Evolutionary conservation across 306 rosid species (phyloP), one percentile per base, ranked within the genome.

Genomic region (Vigna nakashimae): DNA sequence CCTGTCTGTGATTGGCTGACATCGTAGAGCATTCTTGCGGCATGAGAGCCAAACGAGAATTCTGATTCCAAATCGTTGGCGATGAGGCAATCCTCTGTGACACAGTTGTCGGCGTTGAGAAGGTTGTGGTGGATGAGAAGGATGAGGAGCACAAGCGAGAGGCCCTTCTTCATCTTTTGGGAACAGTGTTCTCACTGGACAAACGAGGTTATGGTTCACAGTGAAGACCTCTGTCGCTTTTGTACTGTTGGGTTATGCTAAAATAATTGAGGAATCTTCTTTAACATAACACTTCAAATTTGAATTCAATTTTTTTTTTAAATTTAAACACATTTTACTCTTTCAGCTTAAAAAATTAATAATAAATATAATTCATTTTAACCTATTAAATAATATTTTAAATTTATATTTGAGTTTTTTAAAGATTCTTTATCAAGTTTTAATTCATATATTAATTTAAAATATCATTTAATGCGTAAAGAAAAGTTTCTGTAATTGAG

Each of bases 21-120:
- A 65, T 75, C 73, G 30, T 46, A 74, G 4, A 85, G 86, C 84
- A 85, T 79, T 36, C 88, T 74, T 0, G 79, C 79, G 0, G 9
- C 34, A 13, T 76, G 86, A 3, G 84, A 79, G 4, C 77, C 55
- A 34, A 82, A 20, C 2, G 57, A 73, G 59, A 78, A 78, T 5
- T 82, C 85, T 1, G 75, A 73, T 1, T 84, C 85, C 36, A 50
- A 50, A 14, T 74, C 82, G 3, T 18, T 43, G 38, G 58, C 73
- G 30, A 85, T 57, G 16, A 82, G 73, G 36, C 88, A 84, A 7
- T 81, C 85, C 24, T 57, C 68, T 17, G 58, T 45, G 40, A 1
- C 51, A 15, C 79, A 60, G 9, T 26, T 22, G 71, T 15, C 11
- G 63, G 30, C 32, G 57, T 75, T 68, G 72, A 60, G 15, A 10